Evolutionary conservation across 805 yeast species (phyloP), one percentile per base, ranked within the genome.

Genomic region (Ogataea nonfermentans): DNA sequence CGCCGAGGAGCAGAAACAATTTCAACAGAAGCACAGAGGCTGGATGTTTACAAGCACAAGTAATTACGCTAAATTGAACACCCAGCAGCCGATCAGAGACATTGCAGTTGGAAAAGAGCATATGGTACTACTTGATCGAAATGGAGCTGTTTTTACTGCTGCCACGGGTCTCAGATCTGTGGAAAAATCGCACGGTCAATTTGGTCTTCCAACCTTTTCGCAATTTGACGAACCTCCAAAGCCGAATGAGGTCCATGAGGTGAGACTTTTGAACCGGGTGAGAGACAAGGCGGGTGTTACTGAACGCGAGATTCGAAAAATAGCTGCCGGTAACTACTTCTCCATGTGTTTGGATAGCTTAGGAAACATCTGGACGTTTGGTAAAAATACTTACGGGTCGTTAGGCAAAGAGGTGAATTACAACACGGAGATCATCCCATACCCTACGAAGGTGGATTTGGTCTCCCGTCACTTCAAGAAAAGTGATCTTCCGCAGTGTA

Each of bases 311-410:
- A 78, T 87, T 37, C 61, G 53, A 4, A 67, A 76, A 49, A 72
- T 91, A 29, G 86, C 93, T 1, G 68, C 85, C 43, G 97, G 98
- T 8, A 69, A 71, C 34, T 70, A 68, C 57, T 95, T 88, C 62
- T 76, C 89, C 3, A 58, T 89, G 24, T 91, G 80, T 6, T 58
- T 75, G n/a, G 91, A 86, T 51, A 52, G 67, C 2, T 54, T 67
- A n/a, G 93, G 91, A 7, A 68, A 70, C 37, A 65, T 88, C n/a
- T 84, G 83, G 77, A 74, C 88, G 2, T 90, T 93, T 77, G 99
- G 99, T 16, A 76, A 76, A 42, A 91, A 91, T 59, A 69, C 76
- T 3, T 78, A 66, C 59, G 98, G 98, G n/a, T 91, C 93, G 55
- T 68, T 91, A 40, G 96, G 91, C 9, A 69, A 77, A 32, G 78